Evolutionary conservation across 2,329 filamentous ascomycete genomes (phyloP).

Genomic region (Trichoderma gracile): DNA sequence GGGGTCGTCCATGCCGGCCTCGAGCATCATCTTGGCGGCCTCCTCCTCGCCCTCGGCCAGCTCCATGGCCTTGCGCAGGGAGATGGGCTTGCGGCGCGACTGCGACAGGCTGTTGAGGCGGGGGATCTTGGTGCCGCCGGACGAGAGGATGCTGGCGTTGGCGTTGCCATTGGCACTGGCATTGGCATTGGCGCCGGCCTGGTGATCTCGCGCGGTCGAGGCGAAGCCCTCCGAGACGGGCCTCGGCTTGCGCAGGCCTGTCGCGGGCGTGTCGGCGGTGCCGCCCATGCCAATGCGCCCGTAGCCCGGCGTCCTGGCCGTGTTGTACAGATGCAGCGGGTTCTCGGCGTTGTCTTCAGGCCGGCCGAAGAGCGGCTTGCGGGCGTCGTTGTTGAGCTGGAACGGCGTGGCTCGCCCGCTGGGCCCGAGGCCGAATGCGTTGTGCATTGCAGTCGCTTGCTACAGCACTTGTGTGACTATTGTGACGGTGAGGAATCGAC

Average conservation of each 20-base stretch:
- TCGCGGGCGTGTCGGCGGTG: background rate
- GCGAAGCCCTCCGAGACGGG: slow-evolving; percentile 30
- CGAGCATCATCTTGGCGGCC: slow-evolving; percentile 29
- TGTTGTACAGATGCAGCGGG: slow-evolving; percentile 3
- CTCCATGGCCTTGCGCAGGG: slow-evolving; percentile 46
- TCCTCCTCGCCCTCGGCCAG: slow-evolving; percentile 38
- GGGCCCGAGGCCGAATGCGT: slow-evolving; percentile 30
- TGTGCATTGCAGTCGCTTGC: slow-evolving; percentile 31
- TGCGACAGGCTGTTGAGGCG: slow-evolving; percentile 34
- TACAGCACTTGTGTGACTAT: background rate
- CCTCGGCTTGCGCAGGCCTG: slow-evolving; percentile 29
- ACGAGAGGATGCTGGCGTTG: slow-evolving; percentile 32
- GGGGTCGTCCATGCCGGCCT: slow-evolving; percentile 32
- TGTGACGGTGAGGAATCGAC: slow-evolving; percentile 4
- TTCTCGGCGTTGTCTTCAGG: slow-evolving; percentile 27
- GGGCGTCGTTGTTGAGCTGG: slow-evolving; percentile 44
- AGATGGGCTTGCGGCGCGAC: slow-evolving; percentile 40
- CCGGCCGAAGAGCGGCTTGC: slow-evolving; percentile 44
- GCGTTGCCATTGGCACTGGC: slow-evolving; percentile 21
- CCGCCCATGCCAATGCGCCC: background rate
- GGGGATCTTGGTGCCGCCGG: slow-evolving; percentile 40
- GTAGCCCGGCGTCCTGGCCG: slow-evolving; percentile 10
- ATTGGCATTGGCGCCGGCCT: slow-evolving; percentile 20
- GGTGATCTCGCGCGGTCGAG: slow-evolving; percentile 21
- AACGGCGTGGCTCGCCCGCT: slow-evolving; percentile 34